Conservation (phyloP, 345 rosid genomes). For the Syzygium jambos region DNA sequence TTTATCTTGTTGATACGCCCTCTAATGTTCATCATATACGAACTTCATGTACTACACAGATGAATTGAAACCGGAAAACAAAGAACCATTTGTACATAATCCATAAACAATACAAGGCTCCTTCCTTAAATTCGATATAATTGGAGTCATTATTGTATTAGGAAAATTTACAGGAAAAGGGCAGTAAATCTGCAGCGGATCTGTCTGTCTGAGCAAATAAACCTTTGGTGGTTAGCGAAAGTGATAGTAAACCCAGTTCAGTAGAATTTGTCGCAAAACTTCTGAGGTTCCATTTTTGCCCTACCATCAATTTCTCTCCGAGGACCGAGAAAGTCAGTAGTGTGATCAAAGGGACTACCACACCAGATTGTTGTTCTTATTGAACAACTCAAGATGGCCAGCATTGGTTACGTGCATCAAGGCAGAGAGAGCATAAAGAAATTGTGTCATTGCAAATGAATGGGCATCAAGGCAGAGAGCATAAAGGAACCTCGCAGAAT, state of each 20-base stretch:
- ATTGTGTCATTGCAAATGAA: neutral
- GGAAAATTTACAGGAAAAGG: neutral
- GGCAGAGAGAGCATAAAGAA: no score
- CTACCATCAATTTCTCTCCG: conserved; percentile 4
- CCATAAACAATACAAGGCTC: neutral
- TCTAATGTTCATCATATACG: conserved; percentile 7
- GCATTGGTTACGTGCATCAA: neutral
- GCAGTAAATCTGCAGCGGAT: neutral
- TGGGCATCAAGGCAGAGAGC: neutral
- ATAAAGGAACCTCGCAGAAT: neutral
- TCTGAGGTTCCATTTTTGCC: neutral
- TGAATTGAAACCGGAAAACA: neutral
- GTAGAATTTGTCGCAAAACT: neutral
- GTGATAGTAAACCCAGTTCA: neutral
- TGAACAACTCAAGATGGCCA: neutral
- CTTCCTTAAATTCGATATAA: neutral
- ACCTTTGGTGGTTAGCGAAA: conserved; percentile 2
- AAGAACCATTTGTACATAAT: neutral
- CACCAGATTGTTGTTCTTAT: neutral
- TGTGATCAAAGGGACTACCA: neutral
- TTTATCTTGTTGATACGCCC: conserved; percentile 2
- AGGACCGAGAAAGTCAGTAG: conserved; percentile 9
- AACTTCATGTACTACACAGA: conserved; percentile 5
- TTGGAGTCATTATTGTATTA: neutral
- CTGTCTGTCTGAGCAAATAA: conserved; percentile 1